Conservation (phyloP, 768 basidiomycete species). For the Leccinum arenicola region DNA sequence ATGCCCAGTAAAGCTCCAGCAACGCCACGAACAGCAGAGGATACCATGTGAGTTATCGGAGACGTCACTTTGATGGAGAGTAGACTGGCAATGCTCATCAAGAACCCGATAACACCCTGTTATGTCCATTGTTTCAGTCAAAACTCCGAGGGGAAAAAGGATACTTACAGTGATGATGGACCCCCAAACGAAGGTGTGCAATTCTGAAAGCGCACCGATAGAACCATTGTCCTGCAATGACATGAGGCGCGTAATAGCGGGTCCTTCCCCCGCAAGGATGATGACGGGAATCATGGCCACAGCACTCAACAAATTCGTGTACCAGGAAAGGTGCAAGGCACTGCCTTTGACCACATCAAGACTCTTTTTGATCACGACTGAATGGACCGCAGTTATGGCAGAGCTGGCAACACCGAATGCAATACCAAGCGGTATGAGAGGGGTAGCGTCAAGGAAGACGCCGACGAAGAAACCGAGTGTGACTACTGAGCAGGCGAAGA, state of each 20-base stretch:
- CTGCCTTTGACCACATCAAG: conserved; percentile 78
- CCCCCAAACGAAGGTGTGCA: conserved; percentile 73
- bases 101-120: conserved; percentile 84
- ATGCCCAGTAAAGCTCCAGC: conserved; percentile 83
- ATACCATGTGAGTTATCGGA: conserved; percentile 97
- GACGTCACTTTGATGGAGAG: conserved; percentile 97
- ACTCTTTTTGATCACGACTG: conserved; percentile 90
- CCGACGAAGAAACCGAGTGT: conserved; percentile 92
- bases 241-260: conserved; percentile 60
- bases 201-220: conserved; percentile 42
- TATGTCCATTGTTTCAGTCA: not conserved
- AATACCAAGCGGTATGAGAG: conserved; percentile 62
- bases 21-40: conserved; percentile 92
- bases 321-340: conserved; percentile 86
- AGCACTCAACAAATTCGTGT: conserved; percentile 83
- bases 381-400: conserved; percentile 84
- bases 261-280: conserved; percentile 71
- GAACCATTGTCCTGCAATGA: conserved; percentile 41
- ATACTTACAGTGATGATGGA: conserved; percentile 70
- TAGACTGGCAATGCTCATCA: conserved; percentile 91
- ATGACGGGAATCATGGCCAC: conserved; percentile 70
- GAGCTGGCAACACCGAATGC: conserved; percentile 82
- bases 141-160: not conserved
- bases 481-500: conserved; percentile 75
- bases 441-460: conserved; percentile 72